phyloP scores from a whole-genome alignment of 2,329 filamentous ascomycete species.

The Aureobasidium sp. region DNA sequence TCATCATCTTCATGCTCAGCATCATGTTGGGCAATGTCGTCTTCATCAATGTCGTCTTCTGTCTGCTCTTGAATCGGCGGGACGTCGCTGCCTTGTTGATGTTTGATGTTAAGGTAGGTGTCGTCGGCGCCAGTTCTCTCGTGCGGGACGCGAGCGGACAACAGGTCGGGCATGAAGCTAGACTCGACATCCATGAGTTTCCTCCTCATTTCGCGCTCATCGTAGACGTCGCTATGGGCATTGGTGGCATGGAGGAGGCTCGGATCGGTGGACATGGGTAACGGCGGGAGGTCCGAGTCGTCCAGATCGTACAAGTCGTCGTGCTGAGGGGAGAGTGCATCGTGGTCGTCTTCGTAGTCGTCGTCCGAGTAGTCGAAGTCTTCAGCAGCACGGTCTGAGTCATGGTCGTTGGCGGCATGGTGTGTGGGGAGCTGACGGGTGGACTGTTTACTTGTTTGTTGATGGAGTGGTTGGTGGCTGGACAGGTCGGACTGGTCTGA shows the following conservation, averaged over 20 bases:
- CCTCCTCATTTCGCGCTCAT: slow-evolving; percentile 51
- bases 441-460: slow-evolving; percentile 9
- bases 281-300: slow-evolving; percentile 23
- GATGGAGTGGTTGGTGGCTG: not conserved
- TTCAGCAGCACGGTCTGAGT: too few species aligned
- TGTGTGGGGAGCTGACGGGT: not conserved
- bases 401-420: not conserved
- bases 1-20: slow-evolving; percentile 5
- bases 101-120: slow-evolving; percentile 32
- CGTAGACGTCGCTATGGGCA: slow-evolving; percentile 29
- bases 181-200: slow-evolving; percentile 55
- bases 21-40: not conserved
- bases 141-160: slow-evolving; percentile 27
- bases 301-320: slow-evolving; percentile 32
- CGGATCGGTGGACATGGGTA: slow-evolving; percentile 5
- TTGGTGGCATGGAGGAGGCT: slow-evolving; percentile 26
- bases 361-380: not conserved
- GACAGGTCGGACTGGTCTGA: not conserved
- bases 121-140: slow-evolving; percentile 32
- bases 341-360: not conserved
- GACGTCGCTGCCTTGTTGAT: not conserved
- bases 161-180: slow-evolving; percentile 48
- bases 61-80: slow-evolving; percentile 18
- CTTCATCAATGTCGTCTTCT: slow-evolving; percentile 20
- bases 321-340: slow-evolving; percentile 22